Evolutionary conservation across 2,329 filamentous ascomycete species (phyloP), one percentile per base, ranked within the genome.

Genomic region (Penicillium sp.): DNA sequence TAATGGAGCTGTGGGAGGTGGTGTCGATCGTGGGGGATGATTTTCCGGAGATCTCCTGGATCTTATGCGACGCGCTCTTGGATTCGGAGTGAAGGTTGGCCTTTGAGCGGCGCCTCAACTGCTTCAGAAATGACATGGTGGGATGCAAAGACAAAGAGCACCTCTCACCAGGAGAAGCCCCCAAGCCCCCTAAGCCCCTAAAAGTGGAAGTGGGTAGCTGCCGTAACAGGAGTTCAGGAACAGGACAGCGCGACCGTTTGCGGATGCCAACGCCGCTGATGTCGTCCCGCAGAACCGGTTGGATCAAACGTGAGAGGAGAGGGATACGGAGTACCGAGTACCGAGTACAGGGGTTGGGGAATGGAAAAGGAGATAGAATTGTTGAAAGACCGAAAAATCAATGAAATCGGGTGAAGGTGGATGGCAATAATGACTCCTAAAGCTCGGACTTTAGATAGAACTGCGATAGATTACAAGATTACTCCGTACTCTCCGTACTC

Each of bases 31-130:
- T 84, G 10, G 81, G 83, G 8, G 81, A 79, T 10, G 81, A 83
- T 57, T 80, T 78, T 65, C 79, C 87, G 10, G 82, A 83, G 32
- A 81, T 80, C 45, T 82, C 78, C 28, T 81, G 82, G 59, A 78
- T 80, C 60, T 75, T 81, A 35, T 76, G 63, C 7, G 61, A 55
- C 27, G 58, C 44, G 24, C 58, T 59, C 46, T 62, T 60, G 31
- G 66, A 63, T 29, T 62, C 78, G 42, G 82, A 84, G 51, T 80
- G 82, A 72, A 90, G 86, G 75, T 84, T 90, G 53, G 84, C 81
- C 68, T 79, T 85, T 49, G 88, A 93, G 61, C 86, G 84, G 60
- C 88, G 82, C 61, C 88, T 86, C 49, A 95, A 73, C 65, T 86
- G 83, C 70, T 83, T 88, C 62, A 93, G 78, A 65, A 95, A 88